These are phyloP conservation scores for Chalaropsis thielavioides DNA, from an alignment of 2,329 filamentous ascomycete genomes.

Conservation along the genomic window DNA sequence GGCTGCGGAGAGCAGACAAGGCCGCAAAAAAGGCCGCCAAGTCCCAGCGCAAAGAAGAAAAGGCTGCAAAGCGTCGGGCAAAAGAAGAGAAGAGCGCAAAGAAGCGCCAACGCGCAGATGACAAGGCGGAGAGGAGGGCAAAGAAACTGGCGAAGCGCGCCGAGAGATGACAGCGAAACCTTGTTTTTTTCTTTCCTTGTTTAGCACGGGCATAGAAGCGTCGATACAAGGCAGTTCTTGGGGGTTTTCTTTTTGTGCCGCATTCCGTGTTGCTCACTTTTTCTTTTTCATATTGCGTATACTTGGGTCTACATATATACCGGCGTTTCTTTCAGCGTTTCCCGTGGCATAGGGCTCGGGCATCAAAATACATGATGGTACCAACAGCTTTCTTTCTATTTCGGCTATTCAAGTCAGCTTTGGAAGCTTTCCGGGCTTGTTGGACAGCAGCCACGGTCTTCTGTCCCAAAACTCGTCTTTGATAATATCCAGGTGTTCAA, in stretches of 20 bases:
- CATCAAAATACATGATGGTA: neutral
- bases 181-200: constrained; percentile 4
- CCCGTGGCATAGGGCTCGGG: neutral
- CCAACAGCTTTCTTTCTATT: neutral
- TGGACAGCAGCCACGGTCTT: constrained; percentile 70
- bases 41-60: constrained; percentile 22
- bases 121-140: constrained; percentile 21
- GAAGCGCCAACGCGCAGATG: constrained; percentile 21
- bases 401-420: constrained; percentile 26
- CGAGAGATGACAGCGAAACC: constrained; percentile 18
- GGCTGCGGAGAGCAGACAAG: constrained; percentile 13
- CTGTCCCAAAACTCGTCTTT: constrained; percentile 86
- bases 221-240: constrained; percentile 14
- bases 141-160: constrained; percentile 20
- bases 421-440: constrained; percentile 57
- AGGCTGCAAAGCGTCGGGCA: constrained; percentile 26
- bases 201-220: constrained; percentile 16
- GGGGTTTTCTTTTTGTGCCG: constrained; percentile 17
- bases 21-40: constrained; percentile 24
- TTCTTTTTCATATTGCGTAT: constrained; percentile 17
- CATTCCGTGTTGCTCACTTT: constrained; percentile 19
- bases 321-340: neutral
- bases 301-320: neutral
- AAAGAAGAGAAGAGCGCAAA: constrained; percentile 31
- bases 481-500: constrained; percentile 87